These are phyloP conservation scores for Pythium guiyangense DNA, from an alignment of 352 stramenopile species.

Conservation along the genomic window DNA sequence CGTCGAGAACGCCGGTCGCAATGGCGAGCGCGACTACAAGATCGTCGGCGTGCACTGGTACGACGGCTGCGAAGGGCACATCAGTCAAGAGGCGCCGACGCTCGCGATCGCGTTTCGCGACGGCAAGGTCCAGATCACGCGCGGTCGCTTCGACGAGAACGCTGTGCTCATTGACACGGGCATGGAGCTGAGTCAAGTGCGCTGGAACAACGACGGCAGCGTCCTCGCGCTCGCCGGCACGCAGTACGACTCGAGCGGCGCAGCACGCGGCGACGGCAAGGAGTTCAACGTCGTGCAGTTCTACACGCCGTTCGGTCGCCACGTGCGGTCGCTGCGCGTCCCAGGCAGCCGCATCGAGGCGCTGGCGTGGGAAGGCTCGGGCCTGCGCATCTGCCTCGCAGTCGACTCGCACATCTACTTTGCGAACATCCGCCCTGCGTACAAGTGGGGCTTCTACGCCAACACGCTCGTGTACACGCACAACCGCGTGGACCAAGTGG, in stretches of 20 bases:
- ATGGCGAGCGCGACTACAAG: slow-evolving; percentile 53
- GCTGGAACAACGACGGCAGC: slow-evolving; percentile 92
- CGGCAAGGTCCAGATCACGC: slow-evolving; percentile 89
- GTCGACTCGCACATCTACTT: slow-evolving; percentile 96
- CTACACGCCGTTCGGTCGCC: slow-evolving; percentile 85
- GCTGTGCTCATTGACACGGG: slow-evolving; percentile 90
- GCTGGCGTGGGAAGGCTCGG: slow-evolving; percentile 90
- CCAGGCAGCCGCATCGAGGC: slow-evolving; percentile 84
- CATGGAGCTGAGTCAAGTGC: slow-evolving; percentile 76
- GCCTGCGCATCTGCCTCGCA: slow-evolving; percentile 89
- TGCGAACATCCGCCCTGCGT: slow-evolving; percentile 92
- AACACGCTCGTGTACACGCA: slow-evolving; percentile 92
- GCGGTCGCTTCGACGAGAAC: slow-evolving; percentile 80
- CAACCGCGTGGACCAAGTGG: slow-evolving; percentile 83
- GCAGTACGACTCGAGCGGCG: slow-evolving; percentile 26
- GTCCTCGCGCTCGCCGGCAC: slow-evolving; percentile 85
- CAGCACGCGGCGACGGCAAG: slow-evolving; percentile 24
- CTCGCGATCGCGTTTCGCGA: slow-evolving; percentile 90
- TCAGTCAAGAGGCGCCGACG: slow-evolving; percentile 84
- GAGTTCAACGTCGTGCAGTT: slow-evolving; percentile 90
- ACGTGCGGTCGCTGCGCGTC: slow-evolving; percentile 86
- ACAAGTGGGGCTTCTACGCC: slow-evolving; percentile 89
- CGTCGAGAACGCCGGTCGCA: slow-evolving; percentile 37
- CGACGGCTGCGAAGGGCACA: slow-evolving; percentile 84
- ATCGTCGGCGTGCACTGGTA: slow-evolving; percentile 85